Evolutionary conservation across 2,329 filamentous ascomycete genomes (phyloP).

Genomic region (Exserohilum turcica): DNA sequence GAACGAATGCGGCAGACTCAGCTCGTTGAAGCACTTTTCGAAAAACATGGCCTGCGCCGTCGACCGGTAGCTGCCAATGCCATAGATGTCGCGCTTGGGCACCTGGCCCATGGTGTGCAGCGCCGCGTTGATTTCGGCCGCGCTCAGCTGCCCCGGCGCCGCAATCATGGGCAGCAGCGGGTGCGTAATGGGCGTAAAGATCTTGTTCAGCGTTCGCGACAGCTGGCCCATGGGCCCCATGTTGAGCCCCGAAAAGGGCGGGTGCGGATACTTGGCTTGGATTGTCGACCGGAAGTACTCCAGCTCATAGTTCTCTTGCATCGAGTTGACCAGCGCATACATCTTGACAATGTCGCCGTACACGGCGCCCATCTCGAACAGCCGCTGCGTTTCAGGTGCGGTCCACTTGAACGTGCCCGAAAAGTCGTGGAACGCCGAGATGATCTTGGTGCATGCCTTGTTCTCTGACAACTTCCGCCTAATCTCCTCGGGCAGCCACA

Average conservation of each 20-base stretch:
- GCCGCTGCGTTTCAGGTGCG: slow-evolving; percentile 69
- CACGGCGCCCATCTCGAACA: slow-evolving; percentile 72
- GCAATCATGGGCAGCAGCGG: slow-evolving; percentile 82
- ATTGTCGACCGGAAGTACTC: slow-evolving; percentile 86
- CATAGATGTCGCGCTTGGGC: slow-evolving; percentile 79
- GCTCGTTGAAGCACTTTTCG: slow-evolving; percentile 66
- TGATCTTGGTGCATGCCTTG: slow-evolving; percentile 80
- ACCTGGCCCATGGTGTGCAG: slow-evolving; percentile 79
- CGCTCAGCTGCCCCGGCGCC: slow-evolving; percentile 82
- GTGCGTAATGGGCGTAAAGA: slow-evolving; percentile 88
- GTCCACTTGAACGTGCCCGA: slow-evolving; percentile 85
- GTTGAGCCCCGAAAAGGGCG: slow-evolving; percentile 81
- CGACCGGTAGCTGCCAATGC: slow-evolving; percentile 74
- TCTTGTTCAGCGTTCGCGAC: slow-evolving; percentile 80
- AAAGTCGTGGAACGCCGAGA: slow-evolving; percentile 92
- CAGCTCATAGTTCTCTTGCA: slow-evolving; percentile 87
- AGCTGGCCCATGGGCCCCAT: slow-evolving; percentile 88
- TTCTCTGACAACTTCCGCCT: slow-evolving; percentile 69
- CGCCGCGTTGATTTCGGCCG: slow-evolving; percentile 81
- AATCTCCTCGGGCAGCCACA: slow-evolving; percentile 82
- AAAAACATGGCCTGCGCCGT: slow-evolving; percentile 83
- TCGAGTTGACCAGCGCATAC: slow-evolving; percentile 80
- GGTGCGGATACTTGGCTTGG: slow-evolving; percentile 69
- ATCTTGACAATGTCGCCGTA: slow-evolving; percentile 90
- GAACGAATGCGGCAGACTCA: slow-evolving; percentile 85